These are phyloP conservation scores for Cyamopsis tetragonoloba DNA, from an alignment of 306 rosid genomes.

Conservation along the genomic window DNA sequence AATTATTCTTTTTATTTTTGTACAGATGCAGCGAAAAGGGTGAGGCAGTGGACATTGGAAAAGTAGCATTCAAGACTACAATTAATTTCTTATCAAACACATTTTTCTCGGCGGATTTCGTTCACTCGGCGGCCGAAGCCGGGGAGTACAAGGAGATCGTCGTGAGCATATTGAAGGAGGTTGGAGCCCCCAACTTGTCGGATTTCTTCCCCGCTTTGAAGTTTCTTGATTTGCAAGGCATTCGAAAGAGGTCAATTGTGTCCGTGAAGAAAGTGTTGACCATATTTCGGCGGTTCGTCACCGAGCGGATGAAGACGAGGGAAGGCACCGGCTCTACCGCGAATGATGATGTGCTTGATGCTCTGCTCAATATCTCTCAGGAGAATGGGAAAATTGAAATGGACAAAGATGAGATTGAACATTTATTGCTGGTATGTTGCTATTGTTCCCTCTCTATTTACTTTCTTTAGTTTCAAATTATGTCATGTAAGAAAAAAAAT, in stretches of 20 bases:
- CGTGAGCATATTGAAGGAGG: slow-evolving; percentile 17
- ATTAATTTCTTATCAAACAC: slow-evolving; percentile 39
- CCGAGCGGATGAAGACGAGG: slow-evolving; percentile 29
- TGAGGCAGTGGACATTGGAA: slow-evolving; percentile 42
- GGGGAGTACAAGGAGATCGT: slow-evolving; percentile 26
- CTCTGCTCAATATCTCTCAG: slow-evolving; percentile 31
- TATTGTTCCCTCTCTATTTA: not conserved
- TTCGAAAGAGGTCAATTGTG: not conserved
- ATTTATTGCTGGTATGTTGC: slow-evolving; percentile 26
- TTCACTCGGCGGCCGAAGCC: not conserved
- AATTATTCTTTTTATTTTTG: too few relatives aligned
- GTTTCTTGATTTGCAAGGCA: slow-evolving; percentile 12
- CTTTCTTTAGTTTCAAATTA: not conserved
- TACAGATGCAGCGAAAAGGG: slow-evolving; percentile 8
- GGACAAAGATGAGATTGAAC: slow-evolving; percentile 30
- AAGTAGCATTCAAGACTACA: slow-evolving; percentile 29
- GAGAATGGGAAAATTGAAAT: slow-evolving; percentile 31
- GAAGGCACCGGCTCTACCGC: not conserved
- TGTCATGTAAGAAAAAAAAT: too few relatives aligned
- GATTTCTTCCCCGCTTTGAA: slow-evolving; percentile 25
- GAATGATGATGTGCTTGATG: slow-evolving; percentile 37
- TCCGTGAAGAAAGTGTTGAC: slow-evolving; percentile 12
- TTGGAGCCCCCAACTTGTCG: slow-evolving; percentile 19
- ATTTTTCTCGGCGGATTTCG: slow-evolving; percentile 41
- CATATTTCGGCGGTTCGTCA: slow-evolving; percentile 21